Percentiles rank a stretch among this genome's conserved stretches.
Conservation (phyloP, 1,284 basidiomycete genomes). For the Ustanciosporium gigantosporum region DNA sequence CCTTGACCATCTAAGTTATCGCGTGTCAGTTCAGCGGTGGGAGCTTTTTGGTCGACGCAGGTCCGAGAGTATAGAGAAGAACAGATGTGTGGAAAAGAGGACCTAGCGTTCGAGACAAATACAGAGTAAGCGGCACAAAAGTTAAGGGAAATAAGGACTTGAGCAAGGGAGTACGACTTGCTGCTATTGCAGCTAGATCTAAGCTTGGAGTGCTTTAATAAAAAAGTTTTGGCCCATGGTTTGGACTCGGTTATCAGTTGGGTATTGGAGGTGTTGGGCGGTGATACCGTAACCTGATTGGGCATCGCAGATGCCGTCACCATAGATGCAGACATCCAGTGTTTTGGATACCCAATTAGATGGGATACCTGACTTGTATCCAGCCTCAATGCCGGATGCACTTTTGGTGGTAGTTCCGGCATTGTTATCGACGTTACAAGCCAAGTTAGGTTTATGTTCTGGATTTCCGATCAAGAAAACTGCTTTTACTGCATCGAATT, state of each 20-base stretch:
- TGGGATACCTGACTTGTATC: constrained; percentile 29
- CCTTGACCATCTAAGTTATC: no score
- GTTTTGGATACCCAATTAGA: constrained; percentile 49
- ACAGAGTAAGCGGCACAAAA: no score
- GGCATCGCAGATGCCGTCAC: constrained; percentile 57
- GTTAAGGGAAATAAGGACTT: no score
- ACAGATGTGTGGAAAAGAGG: no score
- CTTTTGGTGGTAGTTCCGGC: constrained; percentile 47
- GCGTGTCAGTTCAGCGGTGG: no score
- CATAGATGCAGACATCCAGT: constrained; percentile 53
- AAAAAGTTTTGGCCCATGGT: constrained; percentile 38
- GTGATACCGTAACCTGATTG: constrained; percentile 44
- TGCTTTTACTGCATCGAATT: constrained; percentile 51
- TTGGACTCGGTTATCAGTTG: constrained; percentile 33
- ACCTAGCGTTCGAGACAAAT: no score
- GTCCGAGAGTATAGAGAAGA: no score
- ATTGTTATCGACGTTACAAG: constrained; percentile 53
- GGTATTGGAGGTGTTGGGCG: constrained; percentile 46
- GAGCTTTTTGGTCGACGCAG: no score
- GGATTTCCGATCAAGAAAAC: constrained; percentile 60
- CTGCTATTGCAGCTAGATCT: no score
- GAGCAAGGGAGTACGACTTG: no score
- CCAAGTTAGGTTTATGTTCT: constrained; percentile 45
- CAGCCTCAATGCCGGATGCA: constrained; percentile 28
- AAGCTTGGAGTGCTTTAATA: constrained; percentile 27